Base-by-base conservation (phyloP, 208 protist species). In the Naegleria fowleri region DNA sequence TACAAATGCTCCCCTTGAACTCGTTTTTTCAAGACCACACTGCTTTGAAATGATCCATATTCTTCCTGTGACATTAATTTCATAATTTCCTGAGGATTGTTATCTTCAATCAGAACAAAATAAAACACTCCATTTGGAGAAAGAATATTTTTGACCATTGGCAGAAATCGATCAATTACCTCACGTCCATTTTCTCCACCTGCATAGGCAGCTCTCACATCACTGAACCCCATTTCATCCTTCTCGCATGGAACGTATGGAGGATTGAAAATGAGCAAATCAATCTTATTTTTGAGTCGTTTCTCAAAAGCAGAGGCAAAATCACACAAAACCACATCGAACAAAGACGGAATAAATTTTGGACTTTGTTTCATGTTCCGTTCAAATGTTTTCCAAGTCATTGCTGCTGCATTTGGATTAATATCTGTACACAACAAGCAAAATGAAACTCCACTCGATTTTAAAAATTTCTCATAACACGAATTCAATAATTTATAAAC, bases 171-270 rank as follows among this genome's bases (percentile, higher is more conserved):
- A 90, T 90, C 79, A 86, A 90, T 86, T 13, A 90, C 88, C 58
- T 90, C 29, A 36, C 67, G 67, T n/a, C 88, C 88, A 79, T 79
- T 15, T 36, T 38, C 29, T 38, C 88, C 88, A 38, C 88, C 88
- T 79, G 88, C 88, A 52, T 86, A 90, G 2, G 88, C 41, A 36
- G 88, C 88, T 33, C 25, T 33, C 19, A 67, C 19, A 58, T 86
- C 55, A 39, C 52, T 38, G 33, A 39, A n/a, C 38, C 79, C 76
- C 16, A 88, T 38, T 39, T 88, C 88, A 36, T 90, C 13, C 11
- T 79, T 25, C 36, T 90, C 88, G 36, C 40, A 59, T 52, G 88
- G 88, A 15, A 90, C 88, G 40, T 90, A 90, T n/a, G 88, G 88
- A 22, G 88, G 88, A 58, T 90, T 90, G 33, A 90, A 90, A 13